A percentile compares a stretch with the other conserved stretches of the same genome.
phyloP scores from a whole-genome alignment of 306 rosid genomes.

The Vigna hirtella region DNA sequence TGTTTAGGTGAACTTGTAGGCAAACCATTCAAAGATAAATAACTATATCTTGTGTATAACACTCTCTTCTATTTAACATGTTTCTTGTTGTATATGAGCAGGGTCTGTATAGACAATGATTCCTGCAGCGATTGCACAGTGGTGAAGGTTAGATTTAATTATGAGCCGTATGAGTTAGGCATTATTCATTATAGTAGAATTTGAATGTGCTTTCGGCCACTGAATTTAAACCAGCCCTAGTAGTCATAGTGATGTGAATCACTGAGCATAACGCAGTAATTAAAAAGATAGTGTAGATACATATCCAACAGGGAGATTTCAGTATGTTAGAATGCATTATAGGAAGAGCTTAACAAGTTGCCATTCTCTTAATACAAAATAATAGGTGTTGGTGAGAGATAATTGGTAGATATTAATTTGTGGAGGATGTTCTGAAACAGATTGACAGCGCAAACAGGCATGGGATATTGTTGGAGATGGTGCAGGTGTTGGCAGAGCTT shows the following conservation, averaged over 20 bases:
- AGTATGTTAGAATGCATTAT: too few species aligned
- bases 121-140: slow-evolving; percentile 59
- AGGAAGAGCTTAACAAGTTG: neutral
- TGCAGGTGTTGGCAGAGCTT: slow-evolving; percentile 77
- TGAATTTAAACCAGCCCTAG: neutral
- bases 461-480: slow-evolving; percentile 76
- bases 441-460: slow-evolving; percentile 79
- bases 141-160: slow-evolving; percentile 63
- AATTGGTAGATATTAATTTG: neutral
- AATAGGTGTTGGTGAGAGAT: neutral
- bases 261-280: too few species aligned
- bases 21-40: neutral
- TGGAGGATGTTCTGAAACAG: slow-evolving; percentile 35
- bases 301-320: too few species aligned
- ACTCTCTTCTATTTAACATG: neutral
- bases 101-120: slow-evolving; percentile 78
- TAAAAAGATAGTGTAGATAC: too few species aligned
- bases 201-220: neutral
- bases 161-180: neutral
- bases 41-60: too few species aligned
- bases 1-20: too few species aligned
- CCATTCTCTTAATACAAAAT: neutral
- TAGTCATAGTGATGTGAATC: neutral
- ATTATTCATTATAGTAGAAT: slow-evolving; percentile 9
- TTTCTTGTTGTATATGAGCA: slow-evolving; percentile 41